Evolutionary conservation across 257 asterid genomes (phyloP).

Genomic region (Solanum pennellii): DNA sequence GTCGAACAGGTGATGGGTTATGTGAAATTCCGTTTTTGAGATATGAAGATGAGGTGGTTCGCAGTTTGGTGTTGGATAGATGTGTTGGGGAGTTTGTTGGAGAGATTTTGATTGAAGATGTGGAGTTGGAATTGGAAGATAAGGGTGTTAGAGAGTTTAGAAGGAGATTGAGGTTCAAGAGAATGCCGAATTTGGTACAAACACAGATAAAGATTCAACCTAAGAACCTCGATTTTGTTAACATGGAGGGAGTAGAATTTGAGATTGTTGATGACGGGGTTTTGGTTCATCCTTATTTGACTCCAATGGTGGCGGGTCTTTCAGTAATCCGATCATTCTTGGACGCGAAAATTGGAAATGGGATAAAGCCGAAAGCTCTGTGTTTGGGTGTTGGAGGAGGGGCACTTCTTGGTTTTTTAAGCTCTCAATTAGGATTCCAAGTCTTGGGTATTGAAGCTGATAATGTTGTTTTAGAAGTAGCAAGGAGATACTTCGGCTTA

Average conservation of each 20-base stretch:
- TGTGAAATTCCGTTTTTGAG: slow-evolving; percentile 37
- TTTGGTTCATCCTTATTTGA: slow-evolving; percentile 69
- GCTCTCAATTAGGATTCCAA: slow-evolving; percentile 32
- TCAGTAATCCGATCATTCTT: slow-evolving; percentile 30
- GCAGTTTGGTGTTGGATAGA: slow-evolving; percentile 40
- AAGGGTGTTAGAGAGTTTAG: slow-evolving; percentile 34
- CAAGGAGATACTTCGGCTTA: slow-evolving; percentile 51
- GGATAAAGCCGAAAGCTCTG: slow-evolving; percentile 47
- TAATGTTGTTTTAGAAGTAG: slow-evolving; percentile 39
- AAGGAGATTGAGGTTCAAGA: slow-evolving; percentile 83
- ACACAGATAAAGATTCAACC: slow-evolving; percentile 53
- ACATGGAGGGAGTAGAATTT: slow-evolving; percentile 30
- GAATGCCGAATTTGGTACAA: slow-evolving; percentile 86
- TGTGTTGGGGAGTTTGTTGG: slow-evolving; percentile 58
- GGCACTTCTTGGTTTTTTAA: slow-evolving; percentile 57
- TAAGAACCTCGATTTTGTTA: not conserved
- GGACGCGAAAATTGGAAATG: slow-evolving; percentile 17
- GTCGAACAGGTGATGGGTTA: slow-evolving; percentile 9
- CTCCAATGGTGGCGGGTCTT: slow-evolving; percentile 75
- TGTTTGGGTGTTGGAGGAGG: slow-evolving; percentile 97
- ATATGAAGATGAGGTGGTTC: slow-evolving; percentile 60
- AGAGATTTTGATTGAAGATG: slow-evolving; percentile 66
- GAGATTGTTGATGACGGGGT: slow-evolving; percentile 29
- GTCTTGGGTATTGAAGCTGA: slow-evolving; percentile 79
- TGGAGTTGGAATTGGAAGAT: slow-evolving; percentile 32